Conservation (phyloP, 768 basidiomycete species). For the Tylopilus sp. region DNA sequence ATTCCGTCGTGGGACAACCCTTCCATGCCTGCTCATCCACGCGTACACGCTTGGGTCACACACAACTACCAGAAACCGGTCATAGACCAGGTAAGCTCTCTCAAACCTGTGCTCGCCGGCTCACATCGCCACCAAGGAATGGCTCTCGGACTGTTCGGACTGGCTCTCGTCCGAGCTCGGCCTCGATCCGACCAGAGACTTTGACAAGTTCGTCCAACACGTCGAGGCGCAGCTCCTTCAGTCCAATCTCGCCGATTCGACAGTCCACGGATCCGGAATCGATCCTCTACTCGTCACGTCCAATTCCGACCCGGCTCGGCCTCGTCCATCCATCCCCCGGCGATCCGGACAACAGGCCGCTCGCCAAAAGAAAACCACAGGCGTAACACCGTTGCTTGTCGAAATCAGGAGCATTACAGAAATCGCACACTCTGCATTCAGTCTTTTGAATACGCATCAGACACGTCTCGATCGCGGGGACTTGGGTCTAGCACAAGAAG, state of each 20-base stretch:
- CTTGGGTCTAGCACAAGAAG: conserved; percentile 34
- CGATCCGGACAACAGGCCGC: conserved; percentile 2
- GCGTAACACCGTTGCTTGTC: conserved; percentile 56
- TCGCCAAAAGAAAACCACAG: conserved; percentile 25
- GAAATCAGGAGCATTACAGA: conserved; percentile 80
- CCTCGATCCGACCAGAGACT: conserved; percentile 44
- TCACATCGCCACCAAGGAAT: conserved; percentile 47
- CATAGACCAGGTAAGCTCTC: conserved; percentile 53
- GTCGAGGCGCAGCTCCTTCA: conserved; percentile 67
- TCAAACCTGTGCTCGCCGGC: background rate
- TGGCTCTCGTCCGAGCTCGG: conserved; percentile 54
- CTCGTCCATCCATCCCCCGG: conserved; percentile 1
- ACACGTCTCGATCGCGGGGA: conserved; percentile 60
- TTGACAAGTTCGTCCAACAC: conserved; percentile 49
- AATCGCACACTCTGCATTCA: conserved; percentile 80
- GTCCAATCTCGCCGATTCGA: conserved; percentile 72
- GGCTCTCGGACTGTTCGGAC: conserved; percentile 69
- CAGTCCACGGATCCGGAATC: conserved; percentile 66
- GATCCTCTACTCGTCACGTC: conserved; percentile 20
- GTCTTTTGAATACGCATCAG: conserved; percentile 64
- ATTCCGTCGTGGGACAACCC: conserved; percentile 10
- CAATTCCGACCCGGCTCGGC: conserved; percentile 5
- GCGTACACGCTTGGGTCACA: conserved; percentile 52
- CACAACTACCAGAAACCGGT: conserved; percentile 55
- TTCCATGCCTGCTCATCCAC: conserved; percentile 22